These are phyloP conservation scores for Allium sativum DNA, from an alignment of 106 monocot genomes.

Conservation along the genomic window DNA sequence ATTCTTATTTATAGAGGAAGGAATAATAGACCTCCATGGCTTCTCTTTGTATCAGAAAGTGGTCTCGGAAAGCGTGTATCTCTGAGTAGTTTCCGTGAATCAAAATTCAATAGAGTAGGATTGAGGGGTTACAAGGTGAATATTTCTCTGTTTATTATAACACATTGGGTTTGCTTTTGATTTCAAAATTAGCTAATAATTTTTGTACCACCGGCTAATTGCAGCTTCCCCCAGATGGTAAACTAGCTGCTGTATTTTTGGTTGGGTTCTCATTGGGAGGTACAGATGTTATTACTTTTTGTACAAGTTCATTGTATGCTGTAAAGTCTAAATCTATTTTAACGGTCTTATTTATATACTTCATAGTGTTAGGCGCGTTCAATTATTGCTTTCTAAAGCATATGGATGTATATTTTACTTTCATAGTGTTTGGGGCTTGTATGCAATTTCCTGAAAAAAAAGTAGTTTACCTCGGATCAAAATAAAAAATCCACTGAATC, in stretches of 20 bases:
- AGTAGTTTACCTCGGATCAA: too few species aligned
- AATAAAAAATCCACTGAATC: too few species aligned
- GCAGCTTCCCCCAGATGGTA: constrained; percentile 57
- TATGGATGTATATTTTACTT: too few species aligned
- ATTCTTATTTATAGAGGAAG: constrained; percentile 37
- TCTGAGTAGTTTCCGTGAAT: constrained; percentile 55
- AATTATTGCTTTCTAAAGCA: too few species aligned
- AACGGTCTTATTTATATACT: too few species aligned
- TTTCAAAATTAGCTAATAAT: too few species aligned
- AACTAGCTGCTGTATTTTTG: constrained; percentile 86
- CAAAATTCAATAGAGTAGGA: constrained; percentile 74
- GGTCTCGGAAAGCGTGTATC: constrained; percentile 91
- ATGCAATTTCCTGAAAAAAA: too few species aligned
- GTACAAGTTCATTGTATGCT: neutral
- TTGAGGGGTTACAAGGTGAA: constrained; percentile 82
- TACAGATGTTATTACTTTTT: constrained; percentile 6
- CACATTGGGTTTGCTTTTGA: too few species aligned
- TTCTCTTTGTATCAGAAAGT: constrained; percentile 86
- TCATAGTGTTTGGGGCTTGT: too few species aligned
- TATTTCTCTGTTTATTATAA: neutral
- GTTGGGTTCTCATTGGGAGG: constrained; percentile 81
- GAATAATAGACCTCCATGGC: constrained; percentile 72
- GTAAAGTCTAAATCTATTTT: neutral
- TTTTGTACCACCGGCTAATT: constrained; percentile 1
- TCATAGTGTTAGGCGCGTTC: too few species aligned